Conservation (phyloP, 352 stramenopile species). For the Pythium dissotocum region DNA sequence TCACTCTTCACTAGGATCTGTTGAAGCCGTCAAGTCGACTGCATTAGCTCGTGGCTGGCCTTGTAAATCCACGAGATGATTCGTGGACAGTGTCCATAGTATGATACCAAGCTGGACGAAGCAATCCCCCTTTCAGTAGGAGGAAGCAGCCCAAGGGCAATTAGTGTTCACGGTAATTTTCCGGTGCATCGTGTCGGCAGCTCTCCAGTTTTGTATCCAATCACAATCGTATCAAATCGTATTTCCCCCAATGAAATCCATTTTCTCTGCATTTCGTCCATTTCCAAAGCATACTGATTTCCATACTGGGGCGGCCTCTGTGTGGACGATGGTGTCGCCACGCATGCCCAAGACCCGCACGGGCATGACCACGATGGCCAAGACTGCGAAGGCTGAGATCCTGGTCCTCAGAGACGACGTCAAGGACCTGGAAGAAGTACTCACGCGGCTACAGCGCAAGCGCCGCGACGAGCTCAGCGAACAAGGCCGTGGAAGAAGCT, state of each 20-base stretch:
- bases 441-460: conserved; percentile 12
- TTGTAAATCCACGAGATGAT: no score
- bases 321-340: no score
- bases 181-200: no score
- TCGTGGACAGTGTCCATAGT: no score
- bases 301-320: not conserved
- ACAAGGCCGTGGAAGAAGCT: conserved; percentile 18
- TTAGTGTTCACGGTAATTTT: no score
- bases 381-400: conserved; percentile 17
- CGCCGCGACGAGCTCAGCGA: conserved; percentile 29
- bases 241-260: not conserved
- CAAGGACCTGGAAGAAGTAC: conserved; percentile 3
- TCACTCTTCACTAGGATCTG: no score
- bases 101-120: no score
- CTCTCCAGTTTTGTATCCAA: not conserved
- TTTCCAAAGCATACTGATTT: not conserved
- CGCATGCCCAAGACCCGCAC: not conserved
- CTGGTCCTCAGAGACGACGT: conserved; percentile 9
- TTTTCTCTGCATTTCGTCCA: not conserved
- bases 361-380: not conserved
- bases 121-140: no score
- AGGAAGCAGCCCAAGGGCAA: no score
- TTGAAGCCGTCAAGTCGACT: no score
- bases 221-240: not conserved
- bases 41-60: no score